phyloP scores from a whole-genome alignment of 164 flowering plant genomes.

The Buxus sempervirens region DNA sequence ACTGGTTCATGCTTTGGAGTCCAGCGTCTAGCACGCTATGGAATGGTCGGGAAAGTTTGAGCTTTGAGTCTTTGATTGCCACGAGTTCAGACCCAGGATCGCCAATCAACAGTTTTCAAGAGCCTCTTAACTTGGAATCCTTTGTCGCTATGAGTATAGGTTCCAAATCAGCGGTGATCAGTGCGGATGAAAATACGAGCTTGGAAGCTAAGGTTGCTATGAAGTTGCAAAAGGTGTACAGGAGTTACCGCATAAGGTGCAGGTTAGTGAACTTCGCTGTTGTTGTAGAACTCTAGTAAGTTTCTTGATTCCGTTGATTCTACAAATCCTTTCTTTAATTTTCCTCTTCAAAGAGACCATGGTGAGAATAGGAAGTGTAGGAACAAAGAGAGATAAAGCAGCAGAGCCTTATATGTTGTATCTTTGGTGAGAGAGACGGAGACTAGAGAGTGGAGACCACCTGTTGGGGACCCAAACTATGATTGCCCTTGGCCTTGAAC shows the following conservation, averaged over 20 bases:
- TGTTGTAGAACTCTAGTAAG: slow-evolving; percentile 74
- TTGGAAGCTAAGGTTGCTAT: slow-evolving; percentile 31
- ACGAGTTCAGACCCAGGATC: not conserved
- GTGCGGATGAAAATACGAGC: not conserved
- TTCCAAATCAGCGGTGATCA: not conserved
- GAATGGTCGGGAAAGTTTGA: not conserved
- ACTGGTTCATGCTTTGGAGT: no score
- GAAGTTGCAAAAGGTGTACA: slow-evolving; percentile 64
- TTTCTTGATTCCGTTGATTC: not conserved
- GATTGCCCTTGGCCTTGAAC: no score
- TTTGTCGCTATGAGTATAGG: not conserved
- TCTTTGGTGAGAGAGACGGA: no score
- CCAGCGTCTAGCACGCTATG: no score
- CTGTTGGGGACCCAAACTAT: no score
- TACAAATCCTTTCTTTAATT: no score
- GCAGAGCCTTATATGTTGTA: no score
- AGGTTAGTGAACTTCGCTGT: slow-evolving; percentile 78
- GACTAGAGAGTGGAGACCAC: no score
- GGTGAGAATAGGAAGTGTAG: no score
- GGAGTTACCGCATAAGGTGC: slow-evolving; percentile 75
- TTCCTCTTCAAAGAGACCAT: no score
- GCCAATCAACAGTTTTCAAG: not conserved
- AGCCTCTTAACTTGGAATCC: not conserved
- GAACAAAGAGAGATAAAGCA: no score
- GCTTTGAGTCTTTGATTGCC: not conserved